A percentile compares a stretch with the other conserved stretches of the same genome.
Evolutionary conservation across 208 protist species (phyloP).

Genomic region (Leishmania gerbilli): DNA sequence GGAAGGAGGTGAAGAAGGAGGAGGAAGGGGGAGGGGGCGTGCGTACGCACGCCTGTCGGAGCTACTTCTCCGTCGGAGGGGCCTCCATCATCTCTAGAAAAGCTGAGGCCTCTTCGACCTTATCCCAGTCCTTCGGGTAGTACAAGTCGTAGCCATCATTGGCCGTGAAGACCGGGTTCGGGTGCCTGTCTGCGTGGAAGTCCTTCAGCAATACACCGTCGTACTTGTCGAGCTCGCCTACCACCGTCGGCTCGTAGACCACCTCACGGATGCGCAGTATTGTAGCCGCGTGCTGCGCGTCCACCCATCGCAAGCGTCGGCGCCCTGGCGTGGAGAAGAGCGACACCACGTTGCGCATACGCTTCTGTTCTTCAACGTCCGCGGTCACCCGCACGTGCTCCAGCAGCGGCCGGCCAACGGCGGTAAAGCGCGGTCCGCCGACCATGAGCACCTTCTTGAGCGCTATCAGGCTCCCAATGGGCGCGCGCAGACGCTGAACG

Average conservation of each 20-base stretch:
- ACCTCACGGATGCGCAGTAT: conserved; percentile 82
- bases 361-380: conserved; percentile 91
- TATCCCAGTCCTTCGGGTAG: conserved; percentile 58
- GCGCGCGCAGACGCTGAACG: conserved; percentile 74
- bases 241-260: conserved; percentile 65
- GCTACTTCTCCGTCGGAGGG: not conserved
- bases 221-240: conserved; percentile 90
- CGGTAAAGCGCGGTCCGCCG: conserved; percentile 83
- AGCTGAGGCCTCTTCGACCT: conserved; percentile 59
- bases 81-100: conserved; percentile 68
- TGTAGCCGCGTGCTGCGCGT: conserved; percentile 80
- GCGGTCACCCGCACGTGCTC: conserved; percentile 63
- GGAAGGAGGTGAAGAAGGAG: too few relatives aligned
- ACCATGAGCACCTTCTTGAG: conserved; percentile 92
- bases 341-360: conserved; percentile 87
- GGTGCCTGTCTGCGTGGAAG: conserved; percentile 47
- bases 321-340: conserved; percentile 73
- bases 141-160: conserved; percentile 75
- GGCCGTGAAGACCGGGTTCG: conserved; percentile 62
- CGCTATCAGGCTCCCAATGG: conserved; percentile 78
- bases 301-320: conserved; percentile 69
- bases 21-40: too few relatives aligned
- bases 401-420: conserved; percentile 87
- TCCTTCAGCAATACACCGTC: conserved; percentile 45
- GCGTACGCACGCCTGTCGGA: not conserved